phyloP scores from a whole-genome alignment of 345 rosid genomes.

The Conringia planisiliqua region DNA sequence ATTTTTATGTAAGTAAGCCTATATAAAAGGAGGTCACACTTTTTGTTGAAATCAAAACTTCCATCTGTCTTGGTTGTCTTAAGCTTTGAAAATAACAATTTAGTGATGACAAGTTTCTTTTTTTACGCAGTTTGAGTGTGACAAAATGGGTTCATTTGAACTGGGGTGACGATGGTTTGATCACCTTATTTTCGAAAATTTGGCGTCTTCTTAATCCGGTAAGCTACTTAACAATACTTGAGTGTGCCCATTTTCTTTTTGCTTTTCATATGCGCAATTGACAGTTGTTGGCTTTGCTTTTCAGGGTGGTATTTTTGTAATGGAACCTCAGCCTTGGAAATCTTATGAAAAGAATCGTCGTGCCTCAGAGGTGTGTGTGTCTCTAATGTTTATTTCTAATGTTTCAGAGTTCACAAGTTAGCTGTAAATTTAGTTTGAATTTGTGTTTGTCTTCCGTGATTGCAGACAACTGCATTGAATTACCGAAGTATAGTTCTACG shows the following conservation, averaged over 20 bases:
- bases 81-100: neutral
- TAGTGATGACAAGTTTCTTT: neutral
- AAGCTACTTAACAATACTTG: neutral
- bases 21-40: neutral
- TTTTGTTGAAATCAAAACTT: neutral
- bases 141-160: constrained; percentile 98
- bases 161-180: constrained; percentile 94
- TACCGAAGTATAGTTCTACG: constrained; percentile 43
- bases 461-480: constrained; percentile 70
- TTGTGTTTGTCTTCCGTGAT: constrained; percentile 12
- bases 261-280: neutral
- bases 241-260: neutral
- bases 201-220: constrained; percentile 85
- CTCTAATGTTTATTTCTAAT: neutral
- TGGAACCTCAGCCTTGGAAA: constrained; percentile 98
- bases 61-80: neutral
- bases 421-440: neutral
- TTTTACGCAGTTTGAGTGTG: constrained; percentile 71
- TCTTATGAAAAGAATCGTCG: constrained; percentile 79
- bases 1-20: neutral
- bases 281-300: constrained; percentile 5
- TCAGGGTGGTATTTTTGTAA: constrained; percentile 83
- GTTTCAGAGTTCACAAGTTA: neutral
- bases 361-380: constrained; percentile 65
- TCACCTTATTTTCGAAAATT: constrained; percentile 64